Conservation (phyloP, 2,329 filamentous ascomycete genomes). For the Aspergillus felis region DNA sequence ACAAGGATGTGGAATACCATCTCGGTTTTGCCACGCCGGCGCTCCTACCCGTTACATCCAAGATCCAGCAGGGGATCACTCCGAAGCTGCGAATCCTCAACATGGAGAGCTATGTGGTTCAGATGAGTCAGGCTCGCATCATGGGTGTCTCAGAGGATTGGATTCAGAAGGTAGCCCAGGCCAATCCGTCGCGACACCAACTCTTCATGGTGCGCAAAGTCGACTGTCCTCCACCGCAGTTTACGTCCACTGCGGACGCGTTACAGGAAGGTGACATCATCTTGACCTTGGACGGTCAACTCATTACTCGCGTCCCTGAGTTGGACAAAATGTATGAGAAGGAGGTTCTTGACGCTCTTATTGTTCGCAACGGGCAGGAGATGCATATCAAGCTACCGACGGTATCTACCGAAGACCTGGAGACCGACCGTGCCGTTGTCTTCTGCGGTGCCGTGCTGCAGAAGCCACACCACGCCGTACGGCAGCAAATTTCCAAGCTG, state of each 20-base stretch:
- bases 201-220: conserved; percentile 98
- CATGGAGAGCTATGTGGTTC: conserved; percentile 89
- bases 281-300: conserved; percentile 81
- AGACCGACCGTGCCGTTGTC: conserved; percentile 85
- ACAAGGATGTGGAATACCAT: conserved; percentile 94
- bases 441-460: conserved; percentile 96
- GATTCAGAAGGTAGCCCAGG: conserved; percentile 84
- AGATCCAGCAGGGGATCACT: conserved; percentile 74
- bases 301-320: conserved; percentile 89
- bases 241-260: conserved; percentile 49
- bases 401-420: conserved; percentile 81
- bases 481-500: conserved; percentile 94
- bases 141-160: conserved; percentile 97
- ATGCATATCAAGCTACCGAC: conserved; percentile 74
- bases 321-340: conserved; percentile 96
- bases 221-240: conserved; percentile 53
- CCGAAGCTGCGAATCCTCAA: conserved; percentile 87
- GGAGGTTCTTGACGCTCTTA: conserved; percentile 73
- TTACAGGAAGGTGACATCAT: conserved; percentile 90
- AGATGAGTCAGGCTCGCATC: conserved; percentile 93
- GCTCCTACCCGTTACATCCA: conserved; percentile 78
- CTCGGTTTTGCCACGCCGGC: conserved; percentile 86
- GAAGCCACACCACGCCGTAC: conserved; percentile 88
- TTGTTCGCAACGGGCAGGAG: conserved; percentile 81
- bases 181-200: conserved; percentile 89